phyloP scores from a whole-genome alignment of 495 filamentous ascomycete species.

The Tuber melanosporum region DNA sequence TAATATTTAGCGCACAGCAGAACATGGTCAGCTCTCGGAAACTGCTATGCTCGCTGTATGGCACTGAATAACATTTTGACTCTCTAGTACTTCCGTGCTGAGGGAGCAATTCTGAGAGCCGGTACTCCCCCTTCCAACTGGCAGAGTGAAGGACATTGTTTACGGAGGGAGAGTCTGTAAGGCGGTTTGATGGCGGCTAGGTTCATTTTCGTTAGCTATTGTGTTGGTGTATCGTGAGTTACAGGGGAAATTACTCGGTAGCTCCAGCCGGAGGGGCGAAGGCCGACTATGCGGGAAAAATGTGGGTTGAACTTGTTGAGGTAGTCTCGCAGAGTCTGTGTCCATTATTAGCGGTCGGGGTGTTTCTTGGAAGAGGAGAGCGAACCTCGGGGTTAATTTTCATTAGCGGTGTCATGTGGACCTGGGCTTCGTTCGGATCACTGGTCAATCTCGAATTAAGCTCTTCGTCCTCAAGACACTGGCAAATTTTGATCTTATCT shows the following conservation, averaged over 20 bases:
- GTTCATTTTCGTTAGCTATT: background rate
- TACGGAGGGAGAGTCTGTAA: conserved; percentile 59
- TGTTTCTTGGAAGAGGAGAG: background rate
- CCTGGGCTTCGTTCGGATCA: conserved; percentile 76
- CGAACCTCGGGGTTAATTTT: conserved; percentile 63
- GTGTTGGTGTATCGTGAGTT: background rate
- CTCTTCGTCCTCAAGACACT: conserved; percentile 76
- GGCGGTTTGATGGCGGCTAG: conserved; percentile 55
- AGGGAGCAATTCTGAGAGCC: conserved; percentile 59
- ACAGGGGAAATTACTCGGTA: conserved; percentile 49
- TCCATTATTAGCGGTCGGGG: background rate
- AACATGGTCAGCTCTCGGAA: conserved; percentile 94
- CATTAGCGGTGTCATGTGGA: conserved; percentile 94
- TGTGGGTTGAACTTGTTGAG: conserved; percentile 65
- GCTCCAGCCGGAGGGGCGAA: conserved; percentile 87
- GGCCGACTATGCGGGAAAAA: conserved; percentile 82
- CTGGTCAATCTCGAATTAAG: conserved; percentile 68
- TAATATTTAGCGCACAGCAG: conserved; percentile 76
- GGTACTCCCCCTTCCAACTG: conserved; percentile 67
- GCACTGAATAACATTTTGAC: conserved; percentile 79
- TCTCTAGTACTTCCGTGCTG: conserved; percentile 71
- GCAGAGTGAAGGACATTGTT: conserved; percentile 62
- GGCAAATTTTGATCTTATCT: conserved; percentile 73
- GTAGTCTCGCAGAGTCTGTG: conserved; percentile 78
- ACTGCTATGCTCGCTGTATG: conserved; percentile 89